Conservation (phyloP, 1,284 basidiomycete species). For the Heterobasidion irregulare region DNA sequence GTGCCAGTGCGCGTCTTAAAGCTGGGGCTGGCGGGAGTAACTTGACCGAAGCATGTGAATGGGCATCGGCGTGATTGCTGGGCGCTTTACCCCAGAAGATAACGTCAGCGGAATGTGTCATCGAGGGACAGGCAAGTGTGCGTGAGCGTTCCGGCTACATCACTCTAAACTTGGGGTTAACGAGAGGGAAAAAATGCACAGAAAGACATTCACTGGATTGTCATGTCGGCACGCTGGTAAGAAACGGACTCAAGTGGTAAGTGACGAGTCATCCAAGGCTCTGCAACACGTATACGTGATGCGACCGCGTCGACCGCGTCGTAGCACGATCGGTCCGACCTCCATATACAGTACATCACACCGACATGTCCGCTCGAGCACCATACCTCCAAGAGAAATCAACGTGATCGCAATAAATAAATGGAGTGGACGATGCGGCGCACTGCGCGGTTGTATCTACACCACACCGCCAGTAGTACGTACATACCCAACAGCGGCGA, state of each 20-base stretch:
- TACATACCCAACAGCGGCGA: constrained; percentile 11
- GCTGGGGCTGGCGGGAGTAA: not conserved
- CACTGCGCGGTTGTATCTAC: constrained; percentile 12
- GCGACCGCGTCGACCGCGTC: not conserved
- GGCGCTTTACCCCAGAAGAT: not conserved
- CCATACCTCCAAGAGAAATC: not conserved
- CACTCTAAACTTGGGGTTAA: too few relatives aligned
- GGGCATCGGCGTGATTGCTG: not conserved
- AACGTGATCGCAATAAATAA: constrained; percentile 5
- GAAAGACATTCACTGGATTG: not conserved
- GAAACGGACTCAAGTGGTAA: not conserved
- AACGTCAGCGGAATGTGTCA: not conserved
- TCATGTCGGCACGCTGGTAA: not conserved
- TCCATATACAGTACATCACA: not conserved
- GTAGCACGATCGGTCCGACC: not conserved
- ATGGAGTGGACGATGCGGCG: constrained; percentile 9
- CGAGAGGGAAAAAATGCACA: too few relatives aligned
- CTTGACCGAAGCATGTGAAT: constrained; percentile 1
- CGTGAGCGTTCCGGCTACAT: too few relatives aligned
- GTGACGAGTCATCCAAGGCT: not conserved
- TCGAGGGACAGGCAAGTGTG: too few relatives aligned
- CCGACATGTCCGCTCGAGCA: too few relatives aligned
- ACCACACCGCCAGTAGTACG: constrained; percentile 7
- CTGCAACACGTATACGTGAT: not conserved
- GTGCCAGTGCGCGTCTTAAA: not conserved